Base-by-base conservation (phyloP, 371 early-diverging fungal species). In the Rhizopus stolonifer region DNA sequence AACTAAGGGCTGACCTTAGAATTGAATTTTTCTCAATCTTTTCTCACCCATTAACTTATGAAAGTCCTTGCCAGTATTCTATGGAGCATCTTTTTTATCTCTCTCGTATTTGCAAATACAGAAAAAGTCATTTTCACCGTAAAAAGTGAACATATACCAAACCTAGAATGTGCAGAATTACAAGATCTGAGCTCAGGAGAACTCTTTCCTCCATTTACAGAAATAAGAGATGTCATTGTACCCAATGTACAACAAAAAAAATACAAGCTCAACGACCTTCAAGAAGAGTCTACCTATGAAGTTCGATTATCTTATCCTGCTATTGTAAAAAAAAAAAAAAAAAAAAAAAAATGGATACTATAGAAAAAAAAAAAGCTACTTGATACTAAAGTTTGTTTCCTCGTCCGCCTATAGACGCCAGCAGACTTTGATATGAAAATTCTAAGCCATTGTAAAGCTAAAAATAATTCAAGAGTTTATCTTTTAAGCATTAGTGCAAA, bases 221-320 rank as follows among this genome's bases (percentile, higher is more conserved):
- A 61, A 34, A 7, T 56, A 3, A 55, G 58, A 40, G 48, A 48
- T n/a, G 50, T 39, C 15, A 38, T 54, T 5, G 46, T 58, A n/a
- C 46, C 51, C 18, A 23, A 42, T 4, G 45, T 58, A 7, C 15
- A 23, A 25, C 18, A 18, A 18, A 45, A 31, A 13, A n/a, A 9
- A 22, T 75, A 65, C 42, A 34, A 43, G 3, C 36, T 75, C 1
- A 46, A 55, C 2, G 44, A 46, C 0, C 18, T 75, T 9, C 18
- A 47, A 11, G 48, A 47, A 3, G 59, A 40, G 4, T 36, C 52
- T 14, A 61, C 48, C 9, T 75, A 72, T 44, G 76, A 75, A 49
- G 14, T 67, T 26, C 54, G 70, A 26, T 51, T 75, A 17, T 75
- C 76, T 8, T 75, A 75, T 46, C 70, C 76, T 15, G 76, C 76